Conservation (phyloP, 495 filamentous ascomycete genomes). For the Hypoxylon fragiforme region DNA sequence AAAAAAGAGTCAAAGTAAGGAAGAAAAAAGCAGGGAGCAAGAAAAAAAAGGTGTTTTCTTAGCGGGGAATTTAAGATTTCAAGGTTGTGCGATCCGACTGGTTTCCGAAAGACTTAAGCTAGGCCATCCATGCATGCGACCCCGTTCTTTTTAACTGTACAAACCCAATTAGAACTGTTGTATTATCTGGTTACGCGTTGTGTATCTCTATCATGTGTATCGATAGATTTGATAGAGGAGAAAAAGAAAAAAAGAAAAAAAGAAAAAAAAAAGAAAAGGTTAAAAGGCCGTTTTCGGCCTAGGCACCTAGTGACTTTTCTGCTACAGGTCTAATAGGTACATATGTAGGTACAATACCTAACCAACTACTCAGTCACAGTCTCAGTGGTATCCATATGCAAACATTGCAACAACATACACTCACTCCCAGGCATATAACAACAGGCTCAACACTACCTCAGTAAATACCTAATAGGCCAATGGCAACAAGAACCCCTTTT, state of each 20-base stretch:
- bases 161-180: conserved; percentile 10
- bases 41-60: conserved; percentile 19
- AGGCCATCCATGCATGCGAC: conserved; percentile 11
- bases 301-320: background rate
- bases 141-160: background rate
- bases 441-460: too few species aligned
- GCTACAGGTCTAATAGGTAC: background rate
- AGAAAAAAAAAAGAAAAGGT: conserved; percentile 9
- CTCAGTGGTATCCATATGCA: background rate
- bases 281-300: conserved; percentile 22
- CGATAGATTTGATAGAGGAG: background rate
- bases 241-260: conserved; percentile 13
- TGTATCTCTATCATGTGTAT: conserved; percentile 6
- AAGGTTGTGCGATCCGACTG: conserved; percentile 27
- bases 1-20: conserved; percentile 6
- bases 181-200: conserved; percentile 19
- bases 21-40: conserved; percentile 13
- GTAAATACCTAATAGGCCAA: too few species aligned
- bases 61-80: conserved; percentile 22
- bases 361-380: too few species aligned
- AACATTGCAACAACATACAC: conserved; percentile 12
- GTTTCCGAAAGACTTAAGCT: conserved; percentile 24
- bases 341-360: too few species aligned
- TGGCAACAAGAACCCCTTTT: too few species aligned
- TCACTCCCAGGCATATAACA: too few species aligned